These are phyloP conservation scores for Geotrichum fermentans DNA, from an alignment of 1,139 yeast genomes.

Conservation along the genomic window DNA sequence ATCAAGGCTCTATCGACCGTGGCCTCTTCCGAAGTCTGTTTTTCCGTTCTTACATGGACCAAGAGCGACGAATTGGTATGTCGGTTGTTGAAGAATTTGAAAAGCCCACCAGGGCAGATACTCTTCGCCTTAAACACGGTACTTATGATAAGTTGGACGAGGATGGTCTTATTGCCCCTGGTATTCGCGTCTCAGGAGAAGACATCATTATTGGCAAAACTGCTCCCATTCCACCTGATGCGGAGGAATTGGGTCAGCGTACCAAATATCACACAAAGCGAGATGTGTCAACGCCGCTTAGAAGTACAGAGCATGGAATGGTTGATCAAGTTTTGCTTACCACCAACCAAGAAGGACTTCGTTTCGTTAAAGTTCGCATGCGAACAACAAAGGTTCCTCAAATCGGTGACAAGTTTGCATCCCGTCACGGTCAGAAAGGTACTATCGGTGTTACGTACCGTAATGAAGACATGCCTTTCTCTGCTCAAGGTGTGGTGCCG, in stretches of 20 bases:
- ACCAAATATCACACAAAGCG: slow-evolving; percentile 97
- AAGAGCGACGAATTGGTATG: slow-evolving; percentile 98
- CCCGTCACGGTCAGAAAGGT: slow-evolving; percentile 99
- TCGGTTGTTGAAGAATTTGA: slow-evolving; percentile 94
- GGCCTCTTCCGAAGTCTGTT: slow-evolving; percentile 93
- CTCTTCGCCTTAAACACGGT: slow-evolving; percentile 92
- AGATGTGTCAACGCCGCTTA: slow-evolving; percentile 95
- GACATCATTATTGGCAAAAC: slow-evolving; percentile 98
- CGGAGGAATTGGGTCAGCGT: slow-evolving; percentile 96
- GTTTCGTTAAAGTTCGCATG: slow-evolving; percentile 96
- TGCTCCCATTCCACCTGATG: slow-evolving; percentile 96
- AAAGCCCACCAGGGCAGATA: slow-evolving; percentile 90
- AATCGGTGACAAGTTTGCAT: slow-evolving; percentile 98
- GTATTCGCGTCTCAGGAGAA: slow-evolving; percentile 97
- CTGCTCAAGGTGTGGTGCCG: slow-evolving; percentile 94
- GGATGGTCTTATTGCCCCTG: slow-evolving; percentile 97
- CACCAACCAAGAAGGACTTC: slow-evolving; percentile 95
- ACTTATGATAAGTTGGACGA: slow-evolving; percentile 97
- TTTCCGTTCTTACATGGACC: slow-evolving; percentile 97
- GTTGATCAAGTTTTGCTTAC: slow-evolving; percentile 96
- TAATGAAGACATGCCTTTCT: slow-evolving; percentile 98
- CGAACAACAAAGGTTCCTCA: slow-evolving; percentile 98
- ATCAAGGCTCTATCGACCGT: slow-evolving; percentile 94
- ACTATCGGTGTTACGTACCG: slow-evolving; percentile 98
- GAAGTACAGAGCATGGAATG: slow-evolving; percentile 96